Evolutionary conservation across 2,329 filamentous ascomycete genomes (phyloP), one percentile per base, ranked within the genome.

Genomic region (Cytospora paraplurivora): DNA sequence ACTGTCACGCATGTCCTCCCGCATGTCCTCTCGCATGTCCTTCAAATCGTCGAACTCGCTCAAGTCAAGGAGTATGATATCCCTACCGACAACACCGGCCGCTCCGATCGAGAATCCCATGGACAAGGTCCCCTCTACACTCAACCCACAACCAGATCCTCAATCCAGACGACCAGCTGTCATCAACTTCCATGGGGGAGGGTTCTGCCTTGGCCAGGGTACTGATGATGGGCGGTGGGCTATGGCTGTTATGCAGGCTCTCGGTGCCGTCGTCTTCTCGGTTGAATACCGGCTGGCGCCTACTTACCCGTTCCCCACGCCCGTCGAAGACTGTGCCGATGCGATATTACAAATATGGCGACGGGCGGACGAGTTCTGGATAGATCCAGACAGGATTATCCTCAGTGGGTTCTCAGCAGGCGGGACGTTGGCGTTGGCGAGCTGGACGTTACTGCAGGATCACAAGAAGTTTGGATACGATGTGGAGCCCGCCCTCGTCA

Each of bases 271-370:
- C 27, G 81, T 88, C 61, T 82, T 90, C 66, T 85, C 82, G 1
- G 85, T 89, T 68, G 86, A 88, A 69, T 90, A 91, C 71, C 82
- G 88, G n/a, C 80, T 89, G 2, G 86, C 87, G 0, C 88, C 88
- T 0, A 83, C 84, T 69, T 78, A 83, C 67, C 86, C 86, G 0
- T 89, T 88, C 70, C 88, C 87, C 0, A 83, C 82, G 0, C 82
- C 86, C 0, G 81, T 90, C 0, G 86, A 90, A 67, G 88, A 90
- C 71, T 84, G 85, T 51, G 83, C 85, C 34, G 87, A 89, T 66
- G 85, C 86, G 0, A 72, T 90, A 10, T 71, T 87, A n/a, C 87
- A 88, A 71, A 77, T 90, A 34, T 79, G 82, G 52, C 75, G 78
- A 1, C 79, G 86, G 60, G 84, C 85, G 0, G 76, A 77, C 34